These are phyloP conservation scores for Leishmania turanica DNA, from an alignment of 208 protist species.

Conservation along the genomic window DNA sequence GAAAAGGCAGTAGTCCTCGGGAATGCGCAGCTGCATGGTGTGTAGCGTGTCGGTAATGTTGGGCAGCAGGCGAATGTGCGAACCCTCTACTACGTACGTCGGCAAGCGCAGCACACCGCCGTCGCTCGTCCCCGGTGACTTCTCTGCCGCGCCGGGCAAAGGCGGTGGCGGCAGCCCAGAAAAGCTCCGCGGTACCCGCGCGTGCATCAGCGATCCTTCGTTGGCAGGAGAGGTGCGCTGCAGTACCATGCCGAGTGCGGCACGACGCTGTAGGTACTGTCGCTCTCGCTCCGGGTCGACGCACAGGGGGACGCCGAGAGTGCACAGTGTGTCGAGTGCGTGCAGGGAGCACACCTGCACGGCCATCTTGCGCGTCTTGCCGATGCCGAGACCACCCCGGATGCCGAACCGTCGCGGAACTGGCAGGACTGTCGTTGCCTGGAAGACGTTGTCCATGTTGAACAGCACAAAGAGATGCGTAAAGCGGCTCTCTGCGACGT, in stretches of 20 bases:
- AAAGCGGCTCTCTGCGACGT: constrained; percentile 60
- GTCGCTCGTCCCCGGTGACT: background rate
- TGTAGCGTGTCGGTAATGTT: constrained; percentile 45
- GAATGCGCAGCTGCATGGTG: constrained; percentile 55
- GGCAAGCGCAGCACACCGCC: constrained; percentile 44
- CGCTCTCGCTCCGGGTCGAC: constrained; percentile 42
- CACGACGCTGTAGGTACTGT: constrained; percentile 47
- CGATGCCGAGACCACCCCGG: constrained; percentile 70
- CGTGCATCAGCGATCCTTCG: background rate
- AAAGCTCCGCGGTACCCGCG: background rate
- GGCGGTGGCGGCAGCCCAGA: constrained; percentile 21
- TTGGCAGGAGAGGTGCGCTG: constrained; percentile 12
- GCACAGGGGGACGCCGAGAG: constrained; percentile 60
- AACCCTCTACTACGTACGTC: constrained; percentile 69
- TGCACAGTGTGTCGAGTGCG: constrained; percentile 68
- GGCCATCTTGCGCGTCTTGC: constrained; percentile 49
- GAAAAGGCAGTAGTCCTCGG: constrained; percentile 72
- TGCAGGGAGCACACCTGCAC: constrained; percentile 73
- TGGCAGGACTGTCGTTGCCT: constrained; percentile 74
- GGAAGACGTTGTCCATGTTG: constrained; percentile 55
- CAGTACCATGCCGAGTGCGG: constrained; percentile 31
- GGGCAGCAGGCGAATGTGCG: constrained; percentile 52
- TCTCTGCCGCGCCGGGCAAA: background rate
- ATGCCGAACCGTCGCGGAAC: constrained; percentile 64
- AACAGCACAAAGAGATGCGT: constrained; percentile 78